These are phyloP conservation scores for Colletotrichum tamarilloi DNA, from an alignment of 2,329 filamentous ascomycete genomes.

Conservation along the genomic window DNA sequence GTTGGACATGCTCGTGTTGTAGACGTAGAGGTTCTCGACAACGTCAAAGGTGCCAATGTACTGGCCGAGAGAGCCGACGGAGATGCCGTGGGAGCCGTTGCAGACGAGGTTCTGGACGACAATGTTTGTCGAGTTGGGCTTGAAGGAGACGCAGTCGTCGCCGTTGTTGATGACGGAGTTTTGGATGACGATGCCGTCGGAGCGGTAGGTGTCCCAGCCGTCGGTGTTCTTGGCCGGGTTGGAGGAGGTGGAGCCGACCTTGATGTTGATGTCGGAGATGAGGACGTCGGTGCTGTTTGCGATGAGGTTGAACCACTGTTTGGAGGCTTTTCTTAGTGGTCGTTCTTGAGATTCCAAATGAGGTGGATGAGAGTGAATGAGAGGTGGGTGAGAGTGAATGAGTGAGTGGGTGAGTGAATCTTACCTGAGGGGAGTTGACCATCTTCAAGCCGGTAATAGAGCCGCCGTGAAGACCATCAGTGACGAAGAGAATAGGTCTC, in stretches of 20 bases:
- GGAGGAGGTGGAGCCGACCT: slow-evolving; percentile 61
- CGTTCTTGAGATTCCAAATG: background rate
- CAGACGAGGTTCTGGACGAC: slow-evolving; percentile 75
- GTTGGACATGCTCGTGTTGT: slow-evolving; percentile 69
- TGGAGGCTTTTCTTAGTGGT: background rate
- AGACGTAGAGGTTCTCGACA: slow-evolving; percentile 75
- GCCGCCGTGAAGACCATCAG: slow-evolving; percentile 67
- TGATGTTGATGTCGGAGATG: slow-evolving; percentile 71
- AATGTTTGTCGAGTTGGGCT: slow-evolving; percentile 77
- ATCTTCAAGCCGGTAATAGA: slow-evolving; percentile 70
- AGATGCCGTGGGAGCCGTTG: slow-evolving; percentile 78
- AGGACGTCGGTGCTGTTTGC: slow-evolving; percentile 74
- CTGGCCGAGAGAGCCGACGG: slow-evolving; percentile 77
- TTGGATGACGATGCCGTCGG: slow-evolving; percentile 72
- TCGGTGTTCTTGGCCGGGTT: slow-evolving; percentile 74
- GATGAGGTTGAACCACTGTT: slow-evolving; percentile 63
- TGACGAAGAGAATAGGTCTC: slow-evolving; percentile 67
- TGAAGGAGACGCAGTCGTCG: slow-evolving; percentile 80
- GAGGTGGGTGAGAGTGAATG: background rate
- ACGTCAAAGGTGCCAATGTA: slow-evolving; percentile 73
- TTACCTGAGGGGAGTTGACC: slow-evolving; percentile 61
- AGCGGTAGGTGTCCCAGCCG: slow-evolving; percentile 73
- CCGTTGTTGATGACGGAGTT: slow-evolving; percentile 73
- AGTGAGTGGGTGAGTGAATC: background rate
- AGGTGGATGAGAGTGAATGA: slow-evolving; percentile 12